Evolutionary conservation across 148 eudicot genomes (phyloP), one percentile per base, ranked within the genome.

Genomic region (Camellia japonica): DNA sequence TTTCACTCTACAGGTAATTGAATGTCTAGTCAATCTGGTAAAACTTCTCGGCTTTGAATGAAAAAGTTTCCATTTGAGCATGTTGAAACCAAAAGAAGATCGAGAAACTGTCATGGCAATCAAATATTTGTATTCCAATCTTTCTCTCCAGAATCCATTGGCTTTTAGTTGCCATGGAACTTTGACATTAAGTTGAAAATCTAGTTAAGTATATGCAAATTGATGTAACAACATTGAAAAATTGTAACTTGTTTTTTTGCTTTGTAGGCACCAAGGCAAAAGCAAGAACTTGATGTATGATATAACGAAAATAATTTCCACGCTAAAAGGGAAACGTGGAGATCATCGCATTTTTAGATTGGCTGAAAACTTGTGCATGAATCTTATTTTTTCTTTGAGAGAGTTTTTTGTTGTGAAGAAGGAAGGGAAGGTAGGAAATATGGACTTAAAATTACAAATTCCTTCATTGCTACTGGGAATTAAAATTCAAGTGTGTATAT

Each of bases 281-380:
- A 91, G 86, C 93, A 96, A 96, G 83, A 87, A 85, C 82, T 86
- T 96, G 74, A 96, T 96, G 93, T 89, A 96, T 78, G 99, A 96
- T 81, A 91, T 94, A 61, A 89, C 98, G 5, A 96, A 96, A 86
- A 91, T 96, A 78, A 89, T 94, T 84, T 86, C 91, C 69, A 89
- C 97, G 62, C 75, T 96, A 74, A 96, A 91, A 88, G 95, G 89
- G 70, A 96, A 96, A 85, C 95, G 97, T 43, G 97, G 97, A 75
- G 99, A 96, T 78, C 99, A 96, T 86, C 99, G 98, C 75, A 82
- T 87, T 56, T 94, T 93, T 76, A 87, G 99, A 88, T 86, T 96
- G 89, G 95, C 98, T 79, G 99, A 96, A 83, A 96, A 96, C 79
- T 87, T 96, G 73, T 96, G 98, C 94, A 89, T 94, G 93, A 96